Conservation (phyloP, 352 stramenopile genomes). For the Pythium aphanidermatum region DNA sequence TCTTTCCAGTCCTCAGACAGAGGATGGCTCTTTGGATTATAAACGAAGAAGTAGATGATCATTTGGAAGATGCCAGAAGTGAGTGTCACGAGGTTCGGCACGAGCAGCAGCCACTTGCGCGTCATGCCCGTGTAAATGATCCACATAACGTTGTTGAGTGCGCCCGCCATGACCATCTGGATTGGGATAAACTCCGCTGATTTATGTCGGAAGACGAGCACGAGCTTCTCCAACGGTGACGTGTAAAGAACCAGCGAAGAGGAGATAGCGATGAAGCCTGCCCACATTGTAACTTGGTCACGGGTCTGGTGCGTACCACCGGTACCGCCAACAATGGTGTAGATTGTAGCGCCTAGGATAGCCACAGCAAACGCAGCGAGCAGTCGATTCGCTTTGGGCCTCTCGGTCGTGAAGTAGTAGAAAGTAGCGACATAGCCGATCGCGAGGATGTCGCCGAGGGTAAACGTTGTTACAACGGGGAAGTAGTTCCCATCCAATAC, state of each 20-base stretch:
- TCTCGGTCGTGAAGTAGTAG: slow-evolving; percentile 33
- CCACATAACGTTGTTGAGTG: slow-evolving; percentile 48
- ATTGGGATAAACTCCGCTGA: slow-evolving; percentile 53
- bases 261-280: slow-evolving; percentile 35
- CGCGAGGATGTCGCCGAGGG: slow-evolving; percentile 25
- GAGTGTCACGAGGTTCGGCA: slow-evolving; percentile 34
- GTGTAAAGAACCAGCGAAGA: slow-evolving; percentile 46
- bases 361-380: too few species aligned
- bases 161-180: slow-evolving; percentile 48
- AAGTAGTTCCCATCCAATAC: slow-evolving; percentile 34
- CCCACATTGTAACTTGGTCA: slow-evolving; percentile 21
- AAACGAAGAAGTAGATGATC: slow-evolving; percentile 36
- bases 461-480: slow-evolving; percentile 33
- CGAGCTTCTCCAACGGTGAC: slow-evolving; percentile 50
- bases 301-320: too few species aligned
- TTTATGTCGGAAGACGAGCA: slow-evolving; percentile 38
- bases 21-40: slow-evolving; percentile 39
- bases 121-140: slow-evolving; percentile 43
- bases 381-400: slow-evolving; percentile 19
- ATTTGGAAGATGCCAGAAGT: slow-evolving; percentile 31
- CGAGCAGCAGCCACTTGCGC: slow-evolving; percentile 46
- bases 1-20: slow-evolving; percentile 21
- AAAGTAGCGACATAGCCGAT: slow-evolving; percentile 38
- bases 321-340: too few species aligned
- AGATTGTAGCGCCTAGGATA: too few species aligned